Evolutionary conservation across 805 yeast species (phyloP).

Genomic region (Maudiozyma turicensis): DNA sequence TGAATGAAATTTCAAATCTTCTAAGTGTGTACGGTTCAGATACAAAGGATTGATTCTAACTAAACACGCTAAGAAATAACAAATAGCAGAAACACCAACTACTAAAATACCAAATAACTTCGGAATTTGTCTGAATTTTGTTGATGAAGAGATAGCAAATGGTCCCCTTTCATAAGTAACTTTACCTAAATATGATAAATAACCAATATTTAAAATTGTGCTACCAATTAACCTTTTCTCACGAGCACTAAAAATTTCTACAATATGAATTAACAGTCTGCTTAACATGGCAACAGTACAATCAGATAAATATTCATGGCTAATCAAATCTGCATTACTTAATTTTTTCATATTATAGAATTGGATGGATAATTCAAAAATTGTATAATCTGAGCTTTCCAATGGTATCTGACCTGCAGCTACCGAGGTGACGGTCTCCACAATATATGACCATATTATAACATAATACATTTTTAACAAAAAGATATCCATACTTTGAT

Average conservation of each 20-base stretch:
- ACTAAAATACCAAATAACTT: slow-evolving; percentile 41
- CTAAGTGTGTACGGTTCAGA: slow-evolving; percentile 4
- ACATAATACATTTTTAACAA: slow-evolving; percentile 3
- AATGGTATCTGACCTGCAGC: slow-evolving; percentile 31
- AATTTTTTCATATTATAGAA: slow-evolving; percentile 10
- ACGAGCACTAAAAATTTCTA: slow-evolving; percentile 46
- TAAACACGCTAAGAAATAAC: slow-evolving; percentile 50
- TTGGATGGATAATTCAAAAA: slow-evolving; percentile 23
- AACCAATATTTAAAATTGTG: slow-evolving; percentile 44
- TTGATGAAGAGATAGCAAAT: slow-evolving; percentile 46
- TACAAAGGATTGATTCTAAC: slow-evolving; percentile 35
- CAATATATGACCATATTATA: slow-evolving; percentile 36
- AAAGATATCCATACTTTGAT: background rate
- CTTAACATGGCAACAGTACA: slow-evolving; percentile 47
- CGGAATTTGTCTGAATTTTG: slow-evolving; percentile 55
- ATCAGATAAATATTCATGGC: slow-evolving; percentile 6
- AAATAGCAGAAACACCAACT: slow-evolving; percentile 44
- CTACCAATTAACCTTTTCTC: slow-evolving; percentile 57
- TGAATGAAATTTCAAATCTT: slow-evolving; percentile 23
- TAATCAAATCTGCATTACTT: background rate
- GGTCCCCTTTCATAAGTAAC: slow-evolving; percentile 45
- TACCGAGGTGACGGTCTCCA: slow-evolving; percentile 45
- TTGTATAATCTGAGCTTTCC: slow-evolving; percentile 23
- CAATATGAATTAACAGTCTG: slow-evolving; percentile 53
- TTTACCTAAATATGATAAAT: slow-evolving; percentile 35